Conservation (phyloP, 1,284 basidiomycete species). For the Ustilago crameri region DNA sequence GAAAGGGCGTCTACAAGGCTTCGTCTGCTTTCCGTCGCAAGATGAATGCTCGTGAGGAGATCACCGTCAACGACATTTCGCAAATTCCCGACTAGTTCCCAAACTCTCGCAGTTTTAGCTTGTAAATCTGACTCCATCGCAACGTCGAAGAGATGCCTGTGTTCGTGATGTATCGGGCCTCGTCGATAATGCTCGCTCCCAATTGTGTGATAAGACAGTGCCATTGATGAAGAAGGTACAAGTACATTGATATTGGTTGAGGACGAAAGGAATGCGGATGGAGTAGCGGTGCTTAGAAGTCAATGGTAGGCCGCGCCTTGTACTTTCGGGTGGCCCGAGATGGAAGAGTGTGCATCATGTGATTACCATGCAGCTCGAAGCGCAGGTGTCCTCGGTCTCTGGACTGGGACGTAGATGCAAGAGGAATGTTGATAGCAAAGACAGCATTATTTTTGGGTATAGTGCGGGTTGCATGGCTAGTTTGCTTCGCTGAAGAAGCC, state of each 20-base stretch:
- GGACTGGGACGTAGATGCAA: slow-evolving; percentile 6
- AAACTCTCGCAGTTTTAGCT: too few relatives aligned
- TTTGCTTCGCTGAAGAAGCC: too few relatives aligned
- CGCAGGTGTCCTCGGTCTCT: slow-evolving; percentile 14
- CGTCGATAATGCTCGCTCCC: too few relatives aligned
- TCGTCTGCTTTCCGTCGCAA: slow-evolving; percentile 22
- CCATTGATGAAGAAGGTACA: slow-evolving; percentile 5
- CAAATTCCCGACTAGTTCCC: slow-evolving; percentile 50
- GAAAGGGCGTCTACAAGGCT: slow-evolving; percentile 53
- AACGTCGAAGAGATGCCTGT: background rate
- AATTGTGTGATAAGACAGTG: too few relatives aligned
- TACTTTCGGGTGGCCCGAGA: slow-evolving; percentile 48
- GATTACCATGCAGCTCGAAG: slow-evolving; percentile 50
- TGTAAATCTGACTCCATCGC: too few relatives aligned
- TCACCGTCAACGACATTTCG: slow-evolving; percentile 31
- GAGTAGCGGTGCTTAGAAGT: slow-evolving; percentile 21
- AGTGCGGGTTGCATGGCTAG: slow-evolving; percentile 14
- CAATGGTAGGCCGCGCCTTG: slow-evolving; percentile 47
- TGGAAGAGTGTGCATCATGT: slow-evolving; percentile 52
- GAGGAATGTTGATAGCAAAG: slow-evolving; percentile 38
- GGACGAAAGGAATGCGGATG: background rate
- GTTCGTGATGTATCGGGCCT: too few relatives aligned
- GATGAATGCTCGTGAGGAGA: slow-evolving; percentile 34
- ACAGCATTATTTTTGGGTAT: slow-evolving; percentile 52
- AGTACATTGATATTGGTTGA: slow-evolving; percentile 11